Conservation (phyloP, 2,329 filamentous ascomycete genomes). For the Hyphodiscus sp. region DNA sequence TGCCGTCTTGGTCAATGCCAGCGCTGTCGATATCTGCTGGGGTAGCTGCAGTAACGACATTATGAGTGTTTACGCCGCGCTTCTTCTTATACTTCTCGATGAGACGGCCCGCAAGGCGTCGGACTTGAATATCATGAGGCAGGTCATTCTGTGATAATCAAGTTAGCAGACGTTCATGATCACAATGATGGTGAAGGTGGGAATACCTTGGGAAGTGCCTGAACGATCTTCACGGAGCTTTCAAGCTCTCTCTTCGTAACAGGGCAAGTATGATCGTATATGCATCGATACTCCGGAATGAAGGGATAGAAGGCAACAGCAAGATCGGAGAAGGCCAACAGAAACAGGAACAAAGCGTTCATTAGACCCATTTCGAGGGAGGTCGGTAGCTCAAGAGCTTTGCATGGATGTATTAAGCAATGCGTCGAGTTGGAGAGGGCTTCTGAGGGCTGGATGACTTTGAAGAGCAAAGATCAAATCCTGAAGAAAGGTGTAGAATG, state of each 20-base stretch:
- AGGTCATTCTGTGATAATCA: constrained; percentile 3
- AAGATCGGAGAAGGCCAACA: constrained; percentile 11
- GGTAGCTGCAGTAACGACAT: constrained; percentile 23
- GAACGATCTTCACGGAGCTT: constrained; percentile 11
- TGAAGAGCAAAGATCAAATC: background rate
- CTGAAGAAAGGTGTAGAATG: background rate
- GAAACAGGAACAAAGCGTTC: constrained; percentile 6
- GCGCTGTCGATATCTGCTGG: constrained; percentile 42
- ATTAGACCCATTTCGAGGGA: constrained; percentile 15
- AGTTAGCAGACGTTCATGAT: background rate
- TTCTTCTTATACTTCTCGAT: constrained; percentile 19
- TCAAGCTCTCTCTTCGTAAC: background rate
- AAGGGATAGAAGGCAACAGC: constrained; percentile 23
- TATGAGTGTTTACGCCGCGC: constrained; percentile 14
- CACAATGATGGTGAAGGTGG: background rate
- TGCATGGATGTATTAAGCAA: background rate
- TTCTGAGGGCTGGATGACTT: background rate
- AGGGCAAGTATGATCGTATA: constrained; percentile 11
- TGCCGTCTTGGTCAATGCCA: constrained; percentile 57
- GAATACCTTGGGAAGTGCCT: constrained; percentile 16
- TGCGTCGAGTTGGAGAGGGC: background rate
- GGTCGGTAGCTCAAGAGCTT: background rate
- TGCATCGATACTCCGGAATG: constrained; percentile 21
- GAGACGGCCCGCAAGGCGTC: constrained; percentile 16
- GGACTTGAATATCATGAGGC: constrained; percentile 17